These are phyloP conservation scores for Penicillium salamii DNA, from an alignment of 495 filamentous ascomycete species.

Conservation along the genomic window DNA sequence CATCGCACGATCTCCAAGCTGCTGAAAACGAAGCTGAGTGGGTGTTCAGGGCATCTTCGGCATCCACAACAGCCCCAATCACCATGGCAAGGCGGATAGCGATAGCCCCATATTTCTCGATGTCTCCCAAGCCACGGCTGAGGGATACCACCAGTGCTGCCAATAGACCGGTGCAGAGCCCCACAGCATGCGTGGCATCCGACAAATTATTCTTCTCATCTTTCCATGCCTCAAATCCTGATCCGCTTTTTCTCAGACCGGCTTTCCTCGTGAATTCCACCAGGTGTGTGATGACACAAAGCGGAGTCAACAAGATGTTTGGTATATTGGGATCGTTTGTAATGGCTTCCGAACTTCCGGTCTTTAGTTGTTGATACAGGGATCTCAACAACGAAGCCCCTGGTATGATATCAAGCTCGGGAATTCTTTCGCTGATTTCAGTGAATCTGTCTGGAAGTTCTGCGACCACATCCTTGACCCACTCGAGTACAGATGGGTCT, in stretches of 20 bases:
- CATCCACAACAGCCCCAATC: constrained; percentile 34
- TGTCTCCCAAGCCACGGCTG: constrained; percentile 9
- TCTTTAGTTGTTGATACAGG: neutral
- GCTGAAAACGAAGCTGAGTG: neutral
- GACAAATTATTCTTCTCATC: neutral
- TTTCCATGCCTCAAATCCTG: neutral
- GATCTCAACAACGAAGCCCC: neutral
- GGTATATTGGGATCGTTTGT: constrained; percentile 9
- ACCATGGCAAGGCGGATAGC: constrained; percentile 33
- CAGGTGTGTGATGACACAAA: constrained; percentile 31
- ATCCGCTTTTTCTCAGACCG: neutral
- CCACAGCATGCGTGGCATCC: constrained; percentile 23
- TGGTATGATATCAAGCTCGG: neutral
- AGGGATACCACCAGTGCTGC: constrained; percentile 32
- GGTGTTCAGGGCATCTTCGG: constrained; percentile 16
- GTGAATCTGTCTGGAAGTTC: neutral
- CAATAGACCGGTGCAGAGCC: constrained; percentile 41
- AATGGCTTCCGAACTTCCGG: neutral
- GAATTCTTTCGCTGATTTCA: neutral
- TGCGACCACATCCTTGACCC: neutral
- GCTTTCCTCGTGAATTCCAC: constrained; percentile 25
- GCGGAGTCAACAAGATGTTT: constrained; percentile 27
- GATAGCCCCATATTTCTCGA: constrained; percentile 26
- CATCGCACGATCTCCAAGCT: neutral
- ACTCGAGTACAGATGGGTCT: neutral